These are phyloP conservation scores for Auriculariales sp. DNA, from an alignment of 768 basidiomycete genomes.

Conservation along the genomic window DNA sequence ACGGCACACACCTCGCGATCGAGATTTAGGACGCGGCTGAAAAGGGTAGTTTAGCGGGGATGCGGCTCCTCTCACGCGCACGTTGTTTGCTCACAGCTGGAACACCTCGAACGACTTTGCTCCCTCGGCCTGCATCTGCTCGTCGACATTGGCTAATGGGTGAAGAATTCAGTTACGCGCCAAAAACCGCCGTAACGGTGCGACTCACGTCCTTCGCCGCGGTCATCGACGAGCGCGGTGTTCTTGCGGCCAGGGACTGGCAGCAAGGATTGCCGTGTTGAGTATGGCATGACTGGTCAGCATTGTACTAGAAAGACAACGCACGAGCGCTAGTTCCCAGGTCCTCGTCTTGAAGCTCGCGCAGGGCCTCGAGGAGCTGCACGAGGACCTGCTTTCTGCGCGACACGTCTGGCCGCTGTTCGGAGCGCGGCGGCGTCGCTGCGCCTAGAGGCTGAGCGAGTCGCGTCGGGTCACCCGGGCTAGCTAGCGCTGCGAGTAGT, in stretches of 20 bases:
- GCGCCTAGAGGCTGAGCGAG: constrained; percentile 13
- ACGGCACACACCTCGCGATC: constrained; percentile 41
- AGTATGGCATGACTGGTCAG: background rate
- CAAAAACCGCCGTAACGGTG: constrained; percentile 1
- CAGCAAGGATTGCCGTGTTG: constrained; percentile 33
- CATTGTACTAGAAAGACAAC: background rate
- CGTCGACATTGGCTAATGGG: constrained; percentile 43
- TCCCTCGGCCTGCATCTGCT: constrained; percentile 52
- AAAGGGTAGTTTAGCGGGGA: constrained; percentile 27
- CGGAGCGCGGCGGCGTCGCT: background rate
- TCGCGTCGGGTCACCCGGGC: too few relatives aligned
- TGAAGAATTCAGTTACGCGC: constrained; percentile 17
- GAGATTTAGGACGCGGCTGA: constrained; percentile 42
- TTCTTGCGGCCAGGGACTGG: background rate
- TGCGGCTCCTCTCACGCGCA: constrained; percentile 11
- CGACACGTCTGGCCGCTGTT: background rate
- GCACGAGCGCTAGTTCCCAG: constrained; percentile 20
- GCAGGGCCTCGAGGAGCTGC: constrained; percentile 30
- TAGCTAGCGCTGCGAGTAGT: too few relatives aligned
- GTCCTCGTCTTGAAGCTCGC: constrained; percentile 27
- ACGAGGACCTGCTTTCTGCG: constrained; percentile 29
- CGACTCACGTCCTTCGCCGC: constrained; percentile 49
- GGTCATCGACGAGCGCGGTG: constrained; percentile 45
- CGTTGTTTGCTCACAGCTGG: constrained; percentile 40
- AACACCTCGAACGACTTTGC: constrained; percentile 52